Base-by-base conservation (phyloP, 2,329 filamentous ascomycete genomes). In the Boeremia lycopersici region DNA sequence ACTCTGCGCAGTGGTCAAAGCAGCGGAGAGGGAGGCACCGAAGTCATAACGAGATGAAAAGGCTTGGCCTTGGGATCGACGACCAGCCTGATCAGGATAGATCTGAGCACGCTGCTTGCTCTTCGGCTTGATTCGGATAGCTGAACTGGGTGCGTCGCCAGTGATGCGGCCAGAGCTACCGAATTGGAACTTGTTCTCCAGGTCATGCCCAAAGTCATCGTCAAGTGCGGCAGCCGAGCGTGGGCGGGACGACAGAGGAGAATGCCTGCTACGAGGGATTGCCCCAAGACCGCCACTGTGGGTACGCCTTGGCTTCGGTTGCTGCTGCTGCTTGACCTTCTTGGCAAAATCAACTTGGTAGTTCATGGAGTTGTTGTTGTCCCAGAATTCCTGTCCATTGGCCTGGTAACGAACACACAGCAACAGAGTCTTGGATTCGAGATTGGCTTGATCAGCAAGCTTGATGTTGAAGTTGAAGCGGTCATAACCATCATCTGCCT, bases 41-140 rank as follows among this genome's bases (percentile, higher is more conserved):
- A 99, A 98, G 78, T 98, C 93, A 74, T 99, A 99, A 48, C 95
- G 89, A 75, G 93, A 93, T 41, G 91, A 90, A 74, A 98, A 97
- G 15, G 88, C 89, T 65, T 90, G 87, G 25, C 68, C 80, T 75
- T 65, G 83, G 62, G 78, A 77, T 33, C 78, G 77, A 19, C 74
- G 78, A 36, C 76, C 71, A 15, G 78, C 77, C 38, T 77, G 72
- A 60, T 90, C 86, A 48, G 84, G 85, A 23, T 89, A 83, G 49
- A 90, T 74, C 63, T 84, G 87, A 40, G 68, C 69, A 28, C 77
- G 72, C 46, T 55, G 52, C 13, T 90, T 89, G 71, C 86, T 85
- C 54, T 85, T 83, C 34, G 81, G 82, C 80, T 91, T 92, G 53
- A 95, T 81, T 61, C 88, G 86, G 55, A 93, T 82, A 8, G 83